Percentiles rank a stretch among this genome's conserved stretches.
Conservation (phyloP, 179 eudicot genomes). For the Silene noctiflora region DNA sequence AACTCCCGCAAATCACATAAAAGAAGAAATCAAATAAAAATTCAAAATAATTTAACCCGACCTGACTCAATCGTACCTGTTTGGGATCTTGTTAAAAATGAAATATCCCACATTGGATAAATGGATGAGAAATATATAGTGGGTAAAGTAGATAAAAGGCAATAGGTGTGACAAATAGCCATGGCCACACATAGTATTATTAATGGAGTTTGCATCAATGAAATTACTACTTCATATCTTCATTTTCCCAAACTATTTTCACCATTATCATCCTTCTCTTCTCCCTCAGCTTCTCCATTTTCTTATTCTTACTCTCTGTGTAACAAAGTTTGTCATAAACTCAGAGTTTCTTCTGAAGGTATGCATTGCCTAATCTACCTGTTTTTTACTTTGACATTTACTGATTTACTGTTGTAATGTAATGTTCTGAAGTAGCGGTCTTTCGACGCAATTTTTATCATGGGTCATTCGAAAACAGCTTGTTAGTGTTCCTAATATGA, state of each 20-base stretch:
- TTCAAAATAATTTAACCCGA: no score
- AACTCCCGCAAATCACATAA: no score
- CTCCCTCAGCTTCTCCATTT: constrained; percentile 9
- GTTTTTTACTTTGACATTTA: background rate
- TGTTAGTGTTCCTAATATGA: no score
- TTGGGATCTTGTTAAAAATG: no score
- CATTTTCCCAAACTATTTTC: background rate
- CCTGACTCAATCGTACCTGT: no score
- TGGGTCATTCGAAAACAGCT: background rate
- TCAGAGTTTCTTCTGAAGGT: constrained; percentile 47
- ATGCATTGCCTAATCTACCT: background rate
- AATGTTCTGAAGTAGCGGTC: no score
- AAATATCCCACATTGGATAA: no score
- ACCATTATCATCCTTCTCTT: constrained; percentile 14
- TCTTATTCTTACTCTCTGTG: constrained; percentile 18
- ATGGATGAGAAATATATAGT: no score
- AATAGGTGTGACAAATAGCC: background rate
- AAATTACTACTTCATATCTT: background rate
- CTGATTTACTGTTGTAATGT: no score
- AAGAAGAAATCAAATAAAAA: no score
- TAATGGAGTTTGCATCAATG: constrained; percentile 8
- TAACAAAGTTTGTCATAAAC: constrained; percentile 20
- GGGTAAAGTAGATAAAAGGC: background rate
- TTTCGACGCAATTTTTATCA: background rate
- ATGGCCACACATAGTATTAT: constrained; percentile 7